Conservation (phyloP, 2,329 filamentous ascomycete species). For the Colletotrichum costaricense region DNA sequence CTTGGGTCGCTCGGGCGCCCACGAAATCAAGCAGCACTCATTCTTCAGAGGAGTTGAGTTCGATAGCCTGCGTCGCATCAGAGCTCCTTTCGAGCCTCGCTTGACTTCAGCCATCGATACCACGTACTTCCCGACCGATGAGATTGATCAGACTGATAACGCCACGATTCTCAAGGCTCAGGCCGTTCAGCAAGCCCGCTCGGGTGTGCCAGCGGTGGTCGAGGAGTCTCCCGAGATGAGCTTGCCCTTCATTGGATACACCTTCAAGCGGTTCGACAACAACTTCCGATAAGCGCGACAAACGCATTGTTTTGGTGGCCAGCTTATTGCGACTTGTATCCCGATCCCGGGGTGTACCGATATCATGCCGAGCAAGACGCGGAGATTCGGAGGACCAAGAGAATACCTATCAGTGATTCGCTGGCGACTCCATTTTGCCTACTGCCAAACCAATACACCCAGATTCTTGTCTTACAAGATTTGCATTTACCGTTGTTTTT, state of each 20-base stretch:
- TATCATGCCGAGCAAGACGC: background rate
- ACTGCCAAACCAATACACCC: slow-evolving; percentile 25
- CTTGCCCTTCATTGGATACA: slow-evolving; percentile 95
- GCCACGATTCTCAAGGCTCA: slow-evolving; percentile 88
- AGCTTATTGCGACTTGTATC: background rate
- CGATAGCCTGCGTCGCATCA: slow-evolving; percentile 90
- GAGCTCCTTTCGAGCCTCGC: slow-evolving; percentile 95
- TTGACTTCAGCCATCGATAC: slow-evolving; percentile 94
- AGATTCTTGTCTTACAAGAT: slow-evolving; percentile 31
- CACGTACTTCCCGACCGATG: slow-evolving; percentile 98
- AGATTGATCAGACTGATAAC: slow-evolving; percentile 97
- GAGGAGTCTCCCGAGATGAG: slow-evolving; percentile 95
- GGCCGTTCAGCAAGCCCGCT: slow-evolving; percentile 75
- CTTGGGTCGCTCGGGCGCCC: slow-evolving; percentile 85
- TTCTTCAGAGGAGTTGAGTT: slow-evolving; percentile 99
- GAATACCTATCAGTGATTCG: background rate
- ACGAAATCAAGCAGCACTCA: slow-evolving; percentile 91
- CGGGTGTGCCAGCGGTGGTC: slow-evolving; percentile 50
- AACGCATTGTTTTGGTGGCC: background rate
- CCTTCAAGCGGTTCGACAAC: slow-evolving; percentile 94
- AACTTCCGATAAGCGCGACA: slow-evolving; percentile 65
- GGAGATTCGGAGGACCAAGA: background rate
- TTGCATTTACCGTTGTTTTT: slow-evolving; percentile 32
- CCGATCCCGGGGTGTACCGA: background rate
- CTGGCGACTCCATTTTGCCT: slow-evolving; percentile 24